Evolutionary conservation across 2,329 filamentous ascomycete genomes (phyloP).

Genomic region (Hymenoscyphus salicellus): DNA sequence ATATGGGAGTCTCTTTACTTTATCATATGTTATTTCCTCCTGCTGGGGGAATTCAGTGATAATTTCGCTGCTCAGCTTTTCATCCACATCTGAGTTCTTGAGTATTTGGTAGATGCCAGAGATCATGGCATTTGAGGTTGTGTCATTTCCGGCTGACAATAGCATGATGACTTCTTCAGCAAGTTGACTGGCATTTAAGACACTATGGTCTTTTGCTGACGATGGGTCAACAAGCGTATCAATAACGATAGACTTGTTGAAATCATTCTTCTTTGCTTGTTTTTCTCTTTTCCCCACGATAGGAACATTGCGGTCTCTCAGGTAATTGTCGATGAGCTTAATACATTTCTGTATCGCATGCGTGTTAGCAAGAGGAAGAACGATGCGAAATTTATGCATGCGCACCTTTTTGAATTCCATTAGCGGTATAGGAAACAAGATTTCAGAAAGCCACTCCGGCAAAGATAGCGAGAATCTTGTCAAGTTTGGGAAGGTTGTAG

Average conservation of each 20-base stretch:
- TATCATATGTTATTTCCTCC: background rate
- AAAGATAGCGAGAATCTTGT: background rate
- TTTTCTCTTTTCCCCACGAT: background rate
- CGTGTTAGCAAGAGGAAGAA: background rate
- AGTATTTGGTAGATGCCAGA: constrained; percentile 1
- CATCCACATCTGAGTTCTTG: background rate
- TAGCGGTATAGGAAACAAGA: background rate
- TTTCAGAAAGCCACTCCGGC: background rate
- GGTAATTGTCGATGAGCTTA: background rate
- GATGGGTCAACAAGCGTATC: constrained; percentile 3
- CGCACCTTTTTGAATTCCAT: constrained; percentile 1
- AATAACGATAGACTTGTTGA: background rate
- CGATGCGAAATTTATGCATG: too few species aligned
- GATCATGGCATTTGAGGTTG: constrained; percentile 4
- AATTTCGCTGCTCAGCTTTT: background rate
- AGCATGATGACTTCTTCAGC: constrained; percentile 7
- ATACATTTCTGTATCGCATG: background rate
- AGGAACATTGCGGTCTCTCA: background rate
- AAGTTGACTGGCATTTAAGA: background rate
- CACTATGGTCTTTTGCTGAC: background rate
- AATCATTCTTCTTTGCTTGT: background rate
- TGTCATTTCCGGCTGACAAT: constrained; percentile 1
- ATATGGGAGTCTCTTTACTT: background rate
- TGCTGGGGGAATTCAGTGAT: background rate
- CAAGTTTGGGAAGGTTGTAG: background rate